Base-by-base conservation (phyloP, 2,329 filamentous ascomycete species). In the Colletotrichum sp. region DNA sequence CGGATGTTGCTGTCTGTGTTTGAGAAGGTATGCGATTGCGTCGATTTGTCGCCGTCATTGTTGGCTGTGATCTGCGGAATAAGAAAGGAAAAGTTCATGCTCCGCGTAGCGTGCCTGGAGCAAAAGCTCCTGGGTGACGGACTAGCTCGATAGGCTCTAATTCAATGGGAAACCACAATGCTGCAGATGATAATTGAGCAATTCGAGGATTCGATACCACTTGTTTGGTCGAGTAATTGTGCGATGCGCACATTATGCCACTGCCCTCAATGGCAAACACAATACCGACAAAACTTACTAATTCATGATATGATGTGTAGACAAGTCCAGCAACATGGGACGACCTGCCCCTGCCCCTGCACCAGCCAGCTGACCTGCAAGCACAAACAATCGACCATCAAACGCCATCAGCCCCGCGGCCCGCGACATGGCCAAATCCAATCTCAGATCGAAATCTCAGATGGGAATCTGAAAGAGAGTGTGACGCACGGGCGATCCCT, bases 391-490 rank as follows among this genome's bases (percentile, higher is more conserved):
- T 30, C 63, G 16, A 19, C 15, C 63, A 9, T 9, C 39, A 66
- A 66, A 49, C 49, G 15, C 65, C 30, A 16, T 68, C 49, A 39
- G 30, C 44, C 65, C 66, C 49, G 29, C 49, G 19, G 25, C 6
- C 39, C 64, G n/a, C 22, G 44, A 55, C 49, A 27, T 52, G 44
- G 44, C 25, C 1, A 69, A 61, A 44, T 39, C 5, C 63, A 63
- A 36, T 30, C 61, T 7, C 13, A 29, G 39, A 76, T 69, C 27
- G 70, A 11, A 68, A 76, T 76, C 63, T 73, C 32, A 39, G 15
- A 69, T 76, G 70, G 73, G 63, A 73, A 73, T 73, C 73, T 64
- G 19, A 52, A 22, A 52, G 44, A 52, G 44, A 52, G n/a, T 52
- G 44, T 52, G 44, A 52, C 44, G 44, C 44, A 52, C n/a, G 44